phyloP scores from a whole-genome alignment of 1,139 yeast species.

The Pneumocystis canis region DNA sequence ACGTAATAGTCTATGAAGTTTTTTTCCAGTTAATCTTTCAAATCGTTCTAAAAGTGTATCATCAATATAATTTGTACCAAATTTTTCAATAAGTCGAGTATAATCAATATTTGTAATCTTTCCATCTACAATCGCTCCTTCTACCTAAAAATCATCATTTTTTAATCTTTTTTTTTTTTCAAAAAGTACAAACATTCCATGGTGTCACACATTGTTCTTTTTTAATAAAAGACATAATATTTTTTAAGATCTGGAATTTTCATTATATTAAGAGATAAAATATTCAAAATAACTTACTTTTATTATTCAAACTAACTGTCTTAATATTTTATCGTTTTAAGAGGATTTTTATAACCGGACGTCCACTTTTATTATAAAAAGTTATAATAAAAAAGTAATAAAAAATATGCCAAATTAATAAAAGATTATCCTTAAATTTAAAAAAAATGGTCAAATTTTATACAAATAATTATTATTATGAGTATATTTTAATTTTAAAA shows the following conservation, averaged over 20 bases:
- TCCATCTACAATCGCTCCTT: conserved; percentile 95
- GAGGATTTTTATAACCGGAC: too few relatives aligned
- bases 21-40: conserved; percentile 66
- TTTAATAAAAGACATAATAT: neutral
- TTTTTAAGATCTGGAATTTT: neutral
- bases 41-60: conserved; percentile 63
- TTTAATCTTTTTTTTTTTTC: conserved; percentile 40
- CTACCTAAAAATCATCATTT: conserved; percentile 92
- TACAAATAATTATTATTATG: neutral
- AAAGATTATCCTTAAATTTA: too few relatives aligned
- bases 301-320: too few relatives aligned
- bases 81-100: conserved; percentile 67
- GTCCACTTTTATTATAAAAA: too few relatives aligned
- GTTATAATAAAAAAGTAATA: too few relatives aligned
- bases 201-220: neutral
- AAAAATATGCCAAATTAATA: too few relatives aligned
- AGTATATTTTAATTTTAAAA: neutral
- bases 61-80: conserved; percentile 69
- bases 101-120: conserved; percentile 78
- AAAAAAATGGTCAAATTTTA: conserved; percentile 1
- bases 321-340: too few relatives aligned
- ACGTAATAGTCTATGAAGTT: conserved; percentile 83
- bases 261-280: neutral
- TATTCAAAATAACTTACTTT: neutral
- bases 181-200: neutral